Conservation (phyloP, 306 rosid species). For the Cyclanthera cordifolia region DNA sequence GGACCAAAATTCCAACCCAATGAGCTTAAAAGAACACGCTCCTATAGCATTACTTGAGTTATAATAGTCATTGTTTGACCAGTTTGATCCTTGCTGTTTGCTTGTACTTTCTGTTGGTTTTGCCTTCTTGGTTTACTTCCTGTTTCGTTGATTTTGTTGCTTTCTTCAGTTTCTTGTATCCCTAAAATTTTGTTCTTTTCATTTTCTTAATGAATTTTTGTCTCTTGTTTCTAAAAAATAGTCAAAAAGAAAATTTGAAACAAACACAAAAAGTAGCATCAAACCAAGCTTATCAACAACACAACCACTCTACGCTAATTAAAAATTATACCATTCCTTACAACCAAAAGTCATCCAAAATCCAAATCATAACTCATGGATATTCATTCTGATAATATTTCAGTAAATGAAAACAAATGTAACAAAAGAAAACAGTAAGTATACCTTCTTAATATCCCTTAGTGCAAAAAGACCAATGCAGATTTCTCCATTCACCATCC, state of each 20-base stretch:
- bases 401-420: background rate
- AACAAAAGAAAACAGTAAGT: slow-evolving; percentile 11
- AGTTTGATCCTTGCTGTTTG: too few relatives aligned
- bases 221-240: too few relatives aligned
- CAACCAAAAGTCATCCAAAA: background rate
- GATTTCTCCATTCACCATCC: slow-evolving; percentile 99
- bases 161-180: too few relatives aligned
- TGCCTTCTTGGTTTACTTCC: too few relatives aligned
- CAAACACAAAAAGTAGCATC: background rate
- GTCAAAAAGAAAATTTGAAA: background rate
- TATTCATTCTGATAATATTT: background rate
- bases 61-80: background rate
- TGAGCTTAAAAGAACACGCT: background rate
- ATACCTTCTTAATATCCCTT: slow-evolving; percentile 86
- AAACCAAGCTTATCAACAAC: background rate
- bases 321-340: background rate
- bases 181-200: too few relatives aligned
- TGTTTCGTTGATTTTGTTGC: too few relatives aligned
- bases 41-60: background rate
- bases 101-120: too few relatives aligned
- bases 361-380: background rate
- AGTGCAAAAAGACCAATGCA: slow-evolving; percentile 91
- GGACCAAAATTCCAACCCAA: background rate
- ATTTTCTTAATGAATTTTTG: too few relatives aligned
- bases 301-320: slow-evolving; percentile 5